A percentile compares a stretch with the other conserved stretches of the same genome.
These are phyloP conservation scores for Pistacia integerrima DNA, from an alignment of 345 rosid genomes.

Conservation along the genomic window DNA sequence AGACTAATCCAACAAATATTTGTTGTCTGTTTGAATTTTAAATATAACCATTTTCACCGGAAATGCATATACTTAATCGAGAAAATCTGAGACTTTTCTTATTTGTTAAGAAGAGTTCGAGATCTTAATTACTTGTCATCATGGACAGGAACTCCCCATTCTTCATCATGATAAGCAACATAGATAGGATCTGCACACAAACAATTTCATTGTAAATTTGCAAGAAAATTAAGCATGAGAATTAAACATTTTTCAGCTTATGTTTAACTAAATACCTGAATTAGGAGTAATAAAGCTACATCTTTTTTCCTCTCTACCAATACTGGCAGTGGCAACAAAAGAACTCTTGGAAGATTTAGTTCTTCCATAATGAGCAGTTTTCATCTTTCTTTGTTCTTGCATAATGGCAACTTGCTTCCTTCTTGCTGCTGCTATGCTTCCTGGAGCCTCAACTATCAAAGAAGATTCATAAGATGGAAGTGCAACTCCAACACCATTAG, in stretches of 20 bases:
- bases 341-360: constrained; percentile 45
- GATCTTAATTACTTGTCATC: constrained; percentile 52
- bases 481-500: background rate
- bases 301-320: constrained; percentile 43
- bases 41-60: no score
- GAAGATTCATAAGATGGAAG: constrained; percentile 14
- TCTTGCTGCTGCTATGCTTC: constrained; percentile 77
- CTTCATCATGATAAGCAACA: constrained; percentile 73
- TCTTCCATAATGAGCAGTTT: constrained; percentile 73
- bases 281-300: constrained; percentile 69
- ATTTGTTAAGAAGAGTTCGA: background rate
- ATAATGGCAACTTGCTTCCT: constrained; percentile 61
- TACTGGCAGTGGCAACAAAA: background rate
- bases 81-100: no score
- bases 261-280: constrained; percentile 43
- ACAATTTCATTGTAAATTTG: background rate
- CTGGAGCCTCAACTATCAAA: constrained; percentile 44
- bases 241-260: background rate
- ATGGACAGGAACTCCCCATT: constrained; percentile 85
- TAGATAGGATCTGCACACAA: constrained; percentile 57
- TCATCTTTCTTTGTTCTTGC: constrained; percentile 61
- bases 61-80: no score
- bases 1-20: no score
- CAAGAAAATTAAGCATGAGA: background rate
- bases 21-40: no score